phyloP scores from a whole-genome alignment of 208 protist genomes.

The Acanthamoeba royreba region DNA sequence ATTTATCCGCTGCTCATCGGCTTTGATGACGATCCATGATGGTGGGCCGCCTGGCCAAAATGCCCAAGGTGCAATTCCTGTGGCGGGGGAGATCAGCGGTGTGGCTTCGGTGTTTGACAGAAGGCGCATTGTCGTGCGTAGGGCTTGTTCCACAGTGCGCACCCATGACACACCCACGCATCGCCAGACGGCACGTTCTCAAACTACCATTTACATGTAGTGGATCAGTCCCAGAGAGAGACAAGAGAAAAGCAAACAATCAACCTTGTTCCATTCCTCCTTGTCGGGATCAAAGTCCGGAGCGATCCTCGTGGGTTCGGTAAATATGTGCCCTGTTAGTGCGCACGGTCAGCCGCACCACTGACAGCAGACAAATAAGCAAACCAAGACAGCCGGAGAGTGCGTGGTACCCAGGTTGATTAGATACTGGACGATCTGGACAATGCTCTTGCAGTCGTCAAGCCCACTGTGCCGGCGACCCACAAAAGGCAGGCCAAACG shows the following conservation, averaged over 20 bases:
- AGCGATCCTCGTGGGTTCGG: neutral
- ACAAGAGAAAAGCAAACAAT: too few species aligned
- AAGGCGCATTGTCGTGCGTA: too few species aligned
- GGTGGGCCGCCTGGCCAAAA: too few species aligned
- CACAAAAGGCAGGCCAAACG: neutral
- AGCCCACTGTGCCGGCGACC: neutral
- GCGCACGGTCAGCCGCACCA: too few species aligned
- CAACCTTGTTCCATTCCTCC: neutral
- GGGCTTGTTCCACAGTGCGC: neutral
- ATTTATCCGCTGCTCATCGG: too few species aligned
- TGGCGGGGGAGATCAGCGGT: too few species aligned
- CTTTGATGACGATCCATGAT: too few species aligned
- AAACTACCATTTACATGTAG: too few species aligned
- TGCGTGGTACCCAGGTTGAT: neutral
- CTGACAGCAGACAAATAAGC: neutral
- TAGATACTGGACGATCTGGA: neutral
- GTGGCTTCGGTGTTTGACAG: too few species aligned
- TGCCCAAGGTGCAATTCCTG: too few species aligned
- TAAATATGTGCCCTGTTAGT: neutral
- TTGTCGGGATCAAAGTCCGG: neutral
- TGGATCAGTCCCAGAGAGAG: too few species aligned
- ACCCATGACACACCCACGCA: neutral
- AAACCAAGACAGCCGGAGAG: too few species aligned
- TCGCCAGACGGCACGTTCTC: neutral
- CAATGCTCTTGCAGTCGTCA: neutral